Conservation (phyloP, 1,284 basidiomycete species). For the Microbotryum violaceum region DNA sequence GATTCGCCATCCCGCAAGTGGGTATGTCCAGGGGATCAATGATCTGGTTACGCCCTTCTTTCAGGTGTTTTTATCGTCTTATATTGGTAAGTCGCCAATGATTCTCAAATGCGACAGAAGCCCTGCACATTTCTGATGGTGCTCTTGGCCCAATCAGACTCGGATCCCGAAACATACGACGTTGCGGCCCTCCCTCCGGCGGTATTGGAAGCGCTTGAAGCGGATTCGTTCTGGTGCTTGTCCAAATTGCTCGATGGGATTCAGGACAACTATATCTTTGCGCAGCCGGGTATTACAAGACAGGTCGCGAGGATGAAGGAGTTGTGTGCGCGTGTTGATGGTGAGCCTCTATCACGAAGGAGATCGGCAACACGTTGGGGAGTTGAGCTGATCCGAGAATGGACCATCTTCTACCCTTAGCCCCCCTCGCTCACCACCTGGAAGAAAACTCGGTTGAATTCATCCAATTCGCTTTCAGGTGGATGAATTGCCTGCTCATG, state of each 20-base stretch:
- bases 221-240: constrained; percentile 94
- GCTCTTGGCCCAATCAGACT: constrained; percentile 49
- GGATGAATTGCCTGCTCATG: constrained; percentile 98
- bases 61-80: constrained; percentile 82
- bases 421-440: constrained; percentile 71
- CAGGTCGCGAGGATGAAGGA: constrained; percentile 87
- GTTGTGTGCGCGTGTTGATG: constrained; percentile 82
- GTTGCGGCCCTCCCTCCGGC: constrained; percentile 60
- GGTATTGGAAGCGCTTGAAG: constrained; percentile 75
- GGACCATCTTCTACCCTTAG: constrained; percentile 42
- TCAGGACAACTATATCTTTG: constrained; percentile 92
- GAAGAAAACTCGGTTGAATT: constrained; percentile 88
- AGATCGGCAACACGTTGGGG: not conserved
- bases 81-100: constrained; percentile 56
- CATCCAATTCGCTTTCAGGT: constrained; percentile 96
- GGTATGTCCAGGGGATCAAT: constrained; percentile 96
- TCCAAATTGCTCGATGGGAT: constrained; percentile 89
- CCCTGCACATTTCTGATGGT: not conserved
- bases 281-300: constrained; percentile 87
- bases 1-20: constrained; percentile 89
- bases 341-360: constrained; percentile 45
- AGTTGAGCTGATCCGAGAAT: not conserved
- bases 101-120: not conserved
- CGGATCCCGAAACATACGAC: constrained; percentile 80
- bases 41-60: constrained; percentile 93